Evolutionary conservation across 345 rosid species (phyloP), one percentile per base, ranked within the genome.

Genomic region (Raphanus sativus): DNA sequence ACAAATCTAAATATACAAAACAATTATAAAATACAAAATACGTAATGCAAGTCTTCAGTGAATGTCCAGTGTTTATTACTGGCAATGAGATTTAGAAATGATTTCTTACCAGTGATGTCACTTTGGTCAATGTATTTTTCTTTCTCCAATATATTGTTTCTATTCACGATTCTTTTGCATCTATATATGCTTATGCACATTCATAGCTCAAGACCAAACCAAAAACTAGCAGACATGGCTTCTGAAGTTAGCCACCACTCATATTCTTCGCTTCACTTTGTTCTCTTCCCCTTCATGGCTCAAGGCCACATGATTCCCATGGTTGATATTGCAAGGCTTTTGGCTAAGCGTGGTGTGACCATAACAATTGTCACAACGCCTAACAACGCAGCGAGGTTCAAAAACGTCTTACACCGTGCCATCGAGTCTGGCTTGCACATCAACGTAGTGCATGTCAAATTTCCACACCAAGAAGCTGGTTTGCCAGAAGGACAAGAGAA

Each of bases 401-500:
- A 52, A 28, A 60, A 61, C 17, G 61, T 36, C 86, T 86, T 0
- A 75, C 67, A 24, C 62, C 59, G 59, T 52, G 59, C 59, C 59
- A 52, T 52, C 21, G 59, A 52, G 25, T 52, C 59, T 52, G 59
- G 59, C 10, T 52, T 52, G 59, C 8, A 2, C 59, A 52, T 52
- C 59, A 52, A 52, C 24, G 10, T 52, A 7, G 11, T 52, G 59
- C 59, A 6, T 52, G 59, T 52, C 25, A 52, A 52, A 10, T 52
- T 52, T 52, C 59, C 59, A 52, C 25, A 21, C 24, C 70, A 66
- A 65, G 80, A 83, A 64, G 81, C 42, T 25, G 86, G 88, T 45
- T 62, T 85, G 7, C 72, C 55, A 7, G 77, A 85, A 67, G 86
- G 88, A 1, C 67, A 73, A 8, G 88, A 85, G 78, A 85, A 65